Percentiles rank a stretch among this genome's conserved stretches.
phyloP scores from a whole-genome alignment of 805 yeast genomes.

The Myxozyma lipomycoides region DNA sequence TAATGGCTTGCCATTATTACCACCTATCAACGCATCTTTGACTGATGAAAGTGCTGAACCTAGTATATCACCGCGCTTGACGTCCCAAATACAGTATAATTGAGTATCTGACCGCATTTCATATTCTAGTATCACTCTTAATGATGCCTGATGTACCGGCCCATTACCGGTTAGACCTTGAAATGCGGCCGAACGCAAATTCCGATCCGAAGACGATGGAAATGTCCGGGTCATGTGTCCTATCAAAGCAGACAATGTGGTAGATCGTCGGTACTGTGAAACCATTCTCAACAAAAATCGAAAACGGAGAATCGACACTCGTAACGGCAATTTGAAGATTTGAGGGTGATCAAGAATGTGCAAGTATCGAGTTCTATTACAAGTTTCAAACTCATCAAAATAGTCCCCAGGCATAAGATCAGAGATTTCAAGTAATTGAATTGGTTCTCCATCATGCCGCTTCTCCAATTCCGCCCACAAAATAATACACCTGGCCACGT shows the following conservation, averaged over 20 bases:
- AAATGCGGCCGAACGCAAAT: slow-evolving; percentile 6
- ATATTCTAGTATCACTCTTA: slow-evolving; percentile 6
- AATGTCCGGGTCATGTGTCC: slow-evolving; percentile 9
- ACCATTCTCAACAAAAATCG: slow-evolving; percentile 9
- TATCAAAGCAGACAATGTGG: slow-evolving; percentile 6
- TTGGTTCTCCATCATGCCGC: slow-evolving; percentile 2
- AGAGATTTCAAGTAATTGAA: neutral
- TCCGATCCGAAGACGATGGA: slow-evolving; percentile 7
- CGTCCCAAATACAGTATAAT: slow-evolving; percentile 24
- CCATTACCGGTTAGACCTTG: neutral
- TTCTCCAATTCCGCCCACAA: slow-evolving; percentile 1
- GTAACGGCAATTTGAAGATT: slow-evolving; percentile 5
- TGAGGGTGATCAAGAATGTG: slow-evolving; percentile 11
- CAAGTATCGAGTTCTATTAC: slow-evolving; percentile 1
- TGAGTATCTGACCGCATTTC: slow-evolving; percentile 14
- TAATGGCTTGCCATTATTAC: slow-evolving; percentile 29
- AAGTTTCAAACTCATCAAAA: slow-evolving; percentile 3
- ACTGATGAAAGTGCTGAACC: slow-evolving; percentile 22
- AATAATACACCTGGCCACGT: slow-evolving; percentile 9
- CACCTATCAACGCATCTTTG: slow-evolving; percentile 9
- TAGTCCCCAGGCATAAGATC: slow-evolving; percentile 1
- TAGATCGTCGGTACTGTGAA: slow-evolving; percentile 2
- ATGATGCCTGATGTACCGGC: neutral
- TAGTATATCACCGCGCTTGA: slow-evolving; percentile 26
- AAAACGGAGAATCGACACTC: slow-evolving; percentile 11